Evolutionary conservation across 1,284 basidiomycete species (phyloP).

Genomic region (Ceratobasidium sp.): DNA sequence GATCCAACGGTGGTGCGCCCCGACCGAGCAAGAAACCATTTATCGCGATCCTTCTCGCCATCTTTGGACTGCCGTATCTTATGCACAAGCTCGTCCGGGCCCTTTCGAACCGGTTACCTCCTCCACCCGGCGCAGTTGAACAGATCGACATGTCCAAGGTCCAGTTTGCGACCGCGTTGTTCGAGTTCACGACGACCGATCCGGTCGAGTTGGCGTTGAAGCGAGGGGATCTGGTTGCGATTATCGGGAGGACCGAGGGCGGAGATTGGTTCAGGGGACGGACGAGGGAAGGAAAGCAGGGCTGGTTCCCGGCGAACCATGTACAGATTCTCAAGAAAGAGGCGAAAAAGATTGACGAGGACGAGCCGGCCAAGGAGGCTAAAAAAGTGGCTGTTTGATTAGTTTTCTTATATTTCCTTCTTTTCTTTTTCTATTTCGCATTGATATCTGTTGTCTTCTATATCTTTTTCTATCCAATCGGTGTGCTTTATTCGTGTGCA

Average conservation of each 20-base stretch:
- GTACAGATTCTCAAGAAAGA: conserved; percentile 77
- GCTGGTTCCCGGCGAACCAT: conserved; percentile 97
- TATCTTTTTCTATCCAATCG: too few relatives aligned
- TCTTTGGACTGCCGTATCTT: conserved; percentile 93
- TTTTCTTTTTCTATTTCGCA: too few relatives aligned
- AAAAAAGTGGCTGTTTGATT: conserved; percentile 21
- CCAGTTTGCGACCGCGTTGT: conserved; percentile 89
- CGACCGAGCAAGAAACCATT: conserved; percentile 87
- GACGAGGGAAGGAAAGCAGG: conserved; percentile 91
- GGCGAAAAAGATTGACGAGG: conserved; percentile 47
- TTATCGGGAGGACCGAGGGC: conserved; percentile 86
- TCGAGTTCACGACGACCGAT: conserved; percentile 81
- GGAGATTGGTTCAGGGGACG: conserved; percentile 97
- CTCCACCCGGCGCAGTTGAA: conserved; percentile 59
- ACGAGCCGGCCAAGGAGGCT: neutral
- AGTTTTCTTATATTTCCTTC: neutral
- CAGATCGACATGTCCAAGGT: conserved; percentile 80
- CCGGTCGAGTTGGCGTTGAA: conserved; percentile 85
- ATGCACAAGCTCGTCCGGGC: conserved; percentile 89
- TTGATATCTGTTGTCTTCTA: neutral
- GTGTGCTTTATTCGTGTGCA: too few relatives aligned
- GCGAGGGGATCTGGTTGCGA: conserved; percentile 94
- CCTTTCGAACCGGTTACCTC: conserved; percentile 74
- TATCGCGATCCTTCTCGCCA: conserved; percentile 94
- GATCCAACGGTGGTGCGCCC: conserved; percentile 48